Evolutionary conservation across 805 yeast genomes (phyloP), one percentile per base, ranked within the genome.

Genomic region (Spathaspora hagerdaliae): DNA sequence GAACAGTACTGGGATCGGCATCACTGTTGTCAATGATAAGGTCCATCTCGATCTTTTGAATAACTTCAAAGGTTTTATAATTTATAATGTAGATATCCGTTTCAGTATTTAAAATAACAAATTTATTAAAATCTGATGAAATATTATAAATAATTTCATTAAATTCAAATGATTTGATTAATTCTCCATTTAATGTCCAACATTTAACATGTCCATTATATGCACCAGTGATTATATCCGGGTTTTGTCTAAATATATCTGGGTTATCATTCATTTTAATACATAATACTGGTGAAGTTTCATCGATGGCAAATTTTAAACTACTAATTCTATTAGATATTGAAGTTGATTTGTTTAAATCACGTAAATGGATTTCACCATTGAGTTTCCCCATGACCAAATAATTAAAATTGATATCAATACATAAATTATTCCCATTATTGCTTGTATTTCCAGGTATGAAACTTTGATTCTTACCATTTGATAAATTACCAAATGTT

Each of bases 381-480:
- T 51, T 47, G 6, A 43, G 31, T 26, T 57, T 60, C 26, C 69
- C 67, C 35, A 61, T 54, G 2, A 64, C 54, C 29, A 67, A 49
- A 46, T 65, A 62, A 44, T 56, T 61, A 71, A 71, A 67, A 49
- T 59, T 64, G 7, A 67, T 47, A 15, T 54, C 43, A 37, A 33
- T 44, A 33, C 43, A 35, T 15, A 33, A 15, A 4, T 48, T 36
- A 6, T 44, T 43, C 13, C 50, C 34, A 31, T 43, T 45, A 46
- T 33, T 37, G n/a, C n/a, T n/a, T 9, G 34, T 27, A 4, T 45
- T 45, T 1, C 69, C 73, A 1, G 74, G 75, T 8, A 70, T 63
- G 38, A 58, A 69, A 26, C 68, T 59, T 49, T 68, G 75, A 49
- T 59, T 65, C 40, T 53, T 61, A 2, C 75, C 75, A 55, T 58